Base-by-base conservation (phyloP, 805 yeast species). In the Candida maltosa region DNA sequence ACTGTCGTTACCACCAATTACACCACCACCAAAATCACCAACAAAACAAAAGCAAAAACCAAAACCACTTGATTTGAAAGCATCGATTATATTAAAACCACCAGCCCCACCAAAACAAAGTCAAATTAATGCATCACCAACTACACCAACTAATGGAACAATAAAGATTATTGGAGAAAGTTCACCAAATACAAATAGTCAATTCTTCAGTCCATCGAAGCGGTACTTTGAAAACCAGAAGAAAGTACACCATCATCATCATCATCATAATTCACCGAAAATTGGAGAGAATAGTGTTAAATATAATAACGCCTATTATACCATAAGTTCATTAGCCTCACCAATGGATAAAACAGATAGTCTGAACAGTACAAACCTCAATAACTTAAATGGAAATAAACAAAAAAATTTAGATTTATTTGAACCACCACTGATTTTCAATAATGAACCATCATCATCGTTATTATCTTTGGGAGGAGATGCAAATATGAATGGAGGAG, bases 361-460 rank as follows among this genome's bases (percentile, higher is more conserved):
- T 31, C 25, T n/a, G 29, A 38, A 17, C 22, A 43, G 27, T 12
- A n/a, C n/a, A n/a, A n/a, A n/a, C n/a, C n/a, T n/a, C n/a, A n/a
- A n/a, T n/a, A n/a, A n/a, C n/a, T n/a, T n/a, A n/a, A n/a, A 14
- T 4, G 14, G 23, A 4, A 32, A 32, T 14, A 35, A 27, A 14
- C 39, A 38, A 38, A 46, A 26, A 12, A 51, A 41, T 29, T 39
- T 52, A 6, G 61, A 52, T 38, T 53, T 64, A 23, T 43, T 53
- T 42, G 68, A 52, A 32, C 73, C 73, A 3, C 73, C 71, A 5
- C 59, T 62, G 7, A 43, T 60, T 6, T 60, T 65, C 17, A 26
- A 23, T 5, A 6, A 16, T 4, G 12, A 29, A 25, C 7, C n/a
- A n/a, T n/a, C n/a, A n/a, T n/a, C n/a, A n/a, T n/a, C n/a, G n/a